Evolutionary conservation across 1,139 yeast species (phyloP).

Genomic region (Zygotorulaspora mrakii): DNA sequence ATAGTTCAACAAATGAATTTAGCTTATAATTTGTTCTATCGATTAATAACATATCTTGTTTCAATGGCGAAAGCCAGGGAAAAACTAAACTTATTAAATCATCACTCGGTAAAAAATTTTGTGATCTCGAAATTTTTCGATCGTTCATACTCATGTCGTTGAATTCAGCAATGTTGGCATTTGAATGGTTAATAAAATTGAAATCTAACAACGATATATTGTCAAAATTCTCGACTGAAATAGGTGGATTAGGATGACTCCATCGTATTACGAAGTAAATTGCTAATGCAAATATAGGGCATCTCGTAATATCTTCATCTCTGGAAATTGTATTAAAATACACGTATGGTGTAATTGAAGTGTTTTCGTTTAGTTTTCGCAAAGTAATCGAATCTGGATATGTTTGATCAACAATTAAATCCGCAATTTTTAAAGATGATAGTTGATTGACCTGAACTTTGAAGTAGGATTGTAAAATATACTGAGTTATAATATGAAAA

Average conservation of each 20-base stretch:
- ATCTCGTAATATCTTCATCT: constrained; percentile 31
- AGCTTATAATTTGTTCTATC: constrained; percentile 35
- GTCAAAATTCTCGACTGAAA: constrained; percentile 25
- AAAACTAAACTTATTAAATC: constrained; percentile 27
- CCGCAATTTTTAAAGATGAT: constrained; percentile 24
- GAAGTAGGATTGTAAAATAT: constrained; percentile 29
- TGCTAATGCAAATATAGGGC: constrained; percentile 36
- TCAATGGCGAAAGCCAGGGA: constrained; percentile 33
- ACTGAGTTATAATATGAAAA: constrained; percentile 30
- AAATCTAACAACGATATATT: constrained; percentile 24
- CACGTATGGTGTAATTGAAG: constrained; percentile 29
- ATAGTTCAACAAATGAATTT: constrained; percentile 34
- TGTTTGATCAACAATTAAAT: constrained; percentile 36
- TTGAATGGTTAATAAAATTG: constrained; percentile 19
- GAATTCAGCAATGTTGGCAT: constrained; percentile 11
- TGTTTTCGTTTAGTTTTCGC: constrained; percentile 32
- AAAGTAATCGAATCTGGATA: constrained; percentile 36
- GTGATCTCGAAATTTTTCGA: constrained; percentile 21
- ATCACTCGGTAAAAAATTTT: constrained; percentile 24
- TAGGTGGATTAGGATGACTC: constrained; percentile 29
- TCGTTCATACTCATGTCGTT: constrained; percentile 13
- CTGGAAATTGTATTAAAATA: constrained; percentile 36
- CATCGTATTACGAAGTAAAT: constrained; percentile 33
- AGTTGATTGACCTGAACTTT: constrained; percentile 24
- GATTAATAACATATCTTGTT: constrained; percentile 27